Percentiles rank a stretch among this genome's conserved stretches.
phyloP scores from a whole-genome alignment of 306 rosid species.

The Prunus kanzakura region DNA sequence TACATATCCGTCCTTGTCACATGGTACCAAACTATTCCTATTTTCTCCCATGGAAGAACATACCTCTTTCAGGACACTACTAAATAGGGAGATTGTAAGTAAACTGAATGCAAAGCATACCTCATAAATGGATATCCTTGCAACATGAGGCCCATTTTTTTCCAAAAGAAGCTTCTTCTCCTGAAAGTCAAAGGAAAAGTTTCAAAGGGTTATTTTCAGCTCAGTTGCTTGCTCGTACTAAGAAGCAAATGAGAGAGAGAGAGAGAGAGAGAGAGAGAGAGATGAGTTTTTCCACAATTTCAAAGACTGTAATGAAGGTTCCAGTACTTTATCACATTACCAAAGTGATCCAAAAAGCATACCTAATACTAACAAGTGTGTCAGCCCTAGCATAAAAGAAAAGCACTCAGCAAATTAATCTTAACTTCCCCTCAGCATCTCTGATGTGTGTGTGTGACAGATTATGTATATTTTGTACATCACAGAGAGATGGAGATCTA shows the following conservation, averaged over 20 bases:
- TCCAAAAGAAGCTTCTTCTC: slow-evolving; percentile 88
- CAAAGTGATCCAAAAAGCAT: not conserved
- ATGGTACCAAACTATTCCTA: not conserved
- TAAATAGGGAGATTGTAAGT: slow-evolving; percentile 3
- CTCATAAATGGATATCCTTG: slow-evolving; percentile 84
- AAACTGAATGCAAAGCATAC: slow-evolving; percentile 36
- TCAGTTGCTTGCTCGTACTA: not conserved
- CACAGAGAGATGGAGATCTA: not conserved
- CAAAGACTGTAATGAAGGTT: not conserved
- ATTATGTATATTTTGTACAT: not conserved
- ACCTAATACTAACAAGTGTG: no score
- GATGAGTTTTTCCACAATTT: not conserved
- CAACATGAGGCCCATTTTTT: slow-evolving; percentile 73
- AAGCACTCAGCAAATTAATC: not conserved
- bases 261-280: not conserved
- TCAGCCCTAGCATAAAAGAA: not conserved
- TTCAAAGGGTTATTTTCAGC: not conserved
- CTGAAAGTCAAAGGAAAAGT: slow-evolving; percentile 40
- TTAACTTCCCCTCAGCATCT: not conserved
- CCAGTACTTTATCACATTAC: not conserved
- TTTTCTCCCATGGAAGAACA: not conserved
- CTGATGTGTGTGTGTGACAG: no score
- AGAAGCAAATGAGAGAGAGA: not conserved
- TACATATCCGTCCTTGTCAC: not conserved
- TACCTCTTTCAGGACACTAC: not conserved